Percentiles rank a stretch among this genome's conserved stretches.
Evolutionary conservation across 106 monocot species (phyloP).

Genomic region (Acorus gramineus): DNA sequence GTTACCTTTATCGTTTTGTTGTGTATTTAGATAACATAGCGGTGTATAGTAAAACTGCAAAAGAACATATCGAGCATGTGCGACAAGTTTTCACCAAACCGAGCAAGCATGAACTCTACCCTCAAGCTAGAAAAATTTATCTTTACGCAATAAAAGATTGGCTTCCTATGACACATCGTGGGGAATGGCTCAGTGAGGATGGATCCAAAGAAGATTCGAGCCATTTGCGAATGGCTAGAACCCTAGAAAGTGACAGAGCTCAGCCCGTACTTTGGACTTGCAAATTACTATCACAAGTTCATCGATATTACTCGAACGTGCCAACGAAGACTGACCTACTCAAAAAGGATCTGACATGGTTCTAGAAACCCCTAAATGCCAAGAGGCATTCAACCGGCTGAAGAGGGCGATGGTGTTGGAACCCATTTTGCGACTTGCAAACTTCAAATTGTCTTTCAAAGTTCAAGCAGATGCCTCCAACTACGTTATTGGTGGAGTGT

Average conservation of each 20-base stretch:
- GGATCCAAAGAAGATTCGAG: neutral
- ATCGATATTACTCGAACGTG: neutral
- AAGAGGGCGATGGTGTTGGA: neutral
- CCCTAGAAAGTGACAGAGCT: neutral
- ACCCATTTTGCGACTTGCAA: neutral
- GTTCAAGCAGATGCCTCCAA: neutral
- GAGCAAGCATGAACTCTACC: neutral
- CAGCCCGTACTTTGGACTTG: neutral
- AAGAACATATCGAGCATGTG: neutral
- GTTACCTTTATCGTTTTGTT: too few relatives aligned
- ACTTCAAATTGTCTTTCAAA: neutral
- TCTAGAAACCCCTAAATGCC: too few relatives aligned
- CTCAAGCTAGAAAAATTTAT: neutral
- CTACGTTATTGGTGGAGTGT: neutral
- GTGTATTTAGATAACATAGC: constrained; percentile 7
- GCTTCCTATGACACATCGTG: too few relatives aligned
- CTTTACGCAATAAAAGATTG: neutral
- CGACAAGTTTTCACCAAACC: neutral
- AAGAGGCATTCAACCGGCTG: too few relatives aligned
- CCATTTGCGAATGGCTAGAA: neutral
- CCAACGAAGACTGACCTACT: too few relatives aligned
- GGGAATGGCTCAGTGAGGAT: neutral
- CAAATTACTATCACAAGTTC: constrained; percentile 2
- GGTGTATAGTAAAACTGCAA: neutral
- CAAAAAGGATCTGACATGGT: too few relatives aligned